Evolutionary conservation across 1,284 basidiomycete species (phyloP), one percentile per base, ranked within the genome.

Genomic region (Mixia osmundae): DNA sequence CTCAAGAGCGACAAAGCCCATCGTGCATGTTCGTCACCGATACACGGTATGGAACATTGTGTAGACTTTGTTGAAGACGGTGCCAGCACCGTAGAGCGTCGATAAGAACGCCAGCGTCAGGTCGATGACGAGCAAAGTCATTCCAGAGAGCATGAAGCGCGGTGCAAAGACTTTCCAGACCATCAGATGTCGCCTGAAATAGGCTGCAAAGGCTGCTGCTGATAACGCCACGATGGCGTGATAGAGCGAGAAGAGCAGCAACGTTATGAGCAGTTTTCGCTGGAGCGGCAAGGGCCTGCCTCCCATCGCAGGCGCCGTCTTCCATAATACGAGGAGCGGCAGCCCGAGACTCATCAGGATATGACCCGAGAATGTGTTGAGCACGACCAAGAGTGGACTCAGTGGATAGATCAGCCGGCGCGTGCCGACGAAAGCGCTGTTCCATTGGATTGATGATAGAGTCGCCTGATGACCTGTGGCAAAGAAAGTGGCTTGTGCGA

Each of bases 151-250:
- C 73, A 94, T 87, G 53, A 87, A 89, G 41, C 87, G 62, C 35
- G 91, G 91, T 21, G 85, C 85, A 54, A 95, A 97, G 4, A 94
- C 74, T 58, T 95, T 95, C 83, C 89, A 99, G 25, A 95, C 83
- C 87, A 97, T 95, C 46, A 97, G 57, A 56, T 99, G 91, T 27
- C 89, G 56, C 39, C 83, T 58, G 37, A 95, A 61, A 51, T 71
- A 67, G 3, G 76, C 74, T 0, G 82, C 72, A 41, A 72, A 74
- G 4, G 70, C 55, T 3, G 79, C 72, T 7, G 70, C 69, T 3
- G 75, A 70, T 5, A 89, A 53, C 0, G 79, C 57, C 21, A 91
- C 53, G 3, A 62, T 50, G 3, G 66, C 56, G 51, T 76, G 74
- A 53, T 87, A 87, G 2, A 72, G 57, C 58, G 71, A 64, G 41